Conservation (phyloP, 169 alveolate species). For the Plasmodium blacklocki region DNA sequence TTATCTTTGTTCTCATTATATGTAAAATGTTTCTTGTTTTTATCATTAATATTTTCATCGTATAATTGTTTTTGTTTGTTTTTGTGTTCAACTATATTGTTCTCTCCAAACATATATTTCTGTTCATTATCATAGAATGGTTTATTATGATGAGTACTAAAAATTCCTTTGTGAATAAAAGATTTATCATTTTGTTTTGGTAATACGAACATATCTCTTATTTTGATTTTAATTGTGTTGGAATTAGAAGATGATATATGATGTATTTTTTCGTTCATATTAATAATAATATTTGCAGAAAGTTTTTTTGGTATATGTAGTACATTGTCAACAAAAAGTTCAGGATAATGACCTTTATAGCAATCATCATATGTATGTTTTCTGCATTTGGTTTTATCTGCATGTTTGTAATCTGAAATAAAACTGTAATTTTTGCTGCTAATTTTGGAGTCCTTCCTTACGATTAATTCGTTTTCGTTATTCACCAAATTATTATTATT, state of each 20-base stretch:
- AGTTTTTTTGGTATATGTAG: conserved; percentile 52
- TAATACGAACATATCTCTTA: conserved; percentile 37
- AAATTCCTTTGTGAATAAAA: background rate
- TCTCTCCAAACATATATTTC: background rate
- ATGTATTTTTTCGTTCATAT: conserved; percentile 56
- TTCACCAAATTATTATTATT: background rate
- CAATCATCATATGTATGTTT: conserved; percentile 14
- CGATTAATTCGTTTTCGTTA: conserved; percentile 4
- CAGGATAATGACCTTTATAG: conserved; percentile 66
- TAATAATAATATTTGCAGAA: conserved; percentile 62
- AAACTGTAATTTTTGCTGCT: conserved; percentile 21
- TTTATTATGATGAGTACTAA: too few species aligned
- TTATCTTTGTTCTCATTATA: background rate
- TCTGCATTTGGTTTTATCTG: background rate
- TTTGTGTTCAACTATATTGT: background rate
- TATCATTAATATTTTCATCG: background rate
- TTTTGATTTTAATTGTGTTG: conserved; percentile 34
- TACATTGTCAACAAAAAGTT: conserved; percentile 65
- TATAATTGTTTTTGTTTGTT: background rate
- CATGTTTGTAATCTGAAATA: conserved; percentile 9
- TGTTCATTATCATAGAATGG: too few species aligned
- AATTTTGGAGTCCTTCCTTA: background rate
- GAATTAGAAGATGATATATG: conserved; percentile 53
- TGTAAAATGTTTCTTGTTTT: background rate
- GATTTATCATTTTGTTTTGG: conserved; percentile 21